Base-by-base conservation (phyloP, 2,329 filamentous ascomycete genomes). In the Colletotrichum siamense region DNA sequence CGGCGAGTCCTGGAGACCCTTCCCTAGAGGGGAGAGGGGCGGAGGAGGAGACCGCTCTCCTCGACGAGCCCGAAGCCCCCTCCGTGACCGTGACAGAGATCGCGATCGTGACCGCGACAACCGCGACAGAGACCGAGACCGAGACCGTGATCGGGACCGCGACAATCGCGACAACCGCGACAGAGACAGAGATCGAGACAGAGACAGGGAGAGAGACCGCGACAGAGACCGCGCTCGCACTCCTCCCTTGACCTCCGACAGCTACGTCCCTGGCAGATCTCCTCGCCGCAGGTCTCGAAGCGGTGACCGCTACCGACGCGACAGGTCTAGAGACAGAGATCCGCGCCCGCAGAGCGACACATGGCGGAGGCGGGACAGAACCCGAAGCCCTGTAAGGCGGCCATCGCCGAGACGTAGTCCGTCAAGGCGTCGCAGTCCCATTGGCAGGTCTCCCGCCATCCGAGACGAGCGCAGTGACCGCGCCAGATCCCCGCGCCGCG, bases 1-100 rank as follows among this genome's bases (percentile, higher is more conserved):
- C 15, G 91, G 91, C 75, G 91, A 92, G 83, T 92, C 90, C 49
- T 92, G 91, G 86, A 86, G 91, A 75, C 91, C 91, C 13, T 92
- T 89, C 75, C 91, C 91, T 67, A 83, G 88, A 70, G 74, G 74
- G 10, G 73, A 70, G n/a, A 57, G 73, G 62, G 72, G 55, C 44
- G 55, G 65, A 26, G 65, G 62, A 49, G 74, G 70, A 52, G 85
- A 88, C 78, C 86, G 88, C 72, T 89, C 88, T 32, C 88, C 88
- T 10, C 85, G 86, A 57, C 82, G 81, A 61, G 78, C 81, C 8
- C 80, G 82, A 66, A 83, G 82, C 70, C 82, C 82, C 9, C 63
- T 78, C 22, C 73, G 77, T 61, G 78, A 73, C 61, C 77, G 73
- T 66, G 79, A 75, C 69, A 79, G 73, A 62, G 77, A 75, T 61